Base-by-base conservation (phyloP, 371 early-diverging fungal species). In the Mortierella sp. region DNA sequence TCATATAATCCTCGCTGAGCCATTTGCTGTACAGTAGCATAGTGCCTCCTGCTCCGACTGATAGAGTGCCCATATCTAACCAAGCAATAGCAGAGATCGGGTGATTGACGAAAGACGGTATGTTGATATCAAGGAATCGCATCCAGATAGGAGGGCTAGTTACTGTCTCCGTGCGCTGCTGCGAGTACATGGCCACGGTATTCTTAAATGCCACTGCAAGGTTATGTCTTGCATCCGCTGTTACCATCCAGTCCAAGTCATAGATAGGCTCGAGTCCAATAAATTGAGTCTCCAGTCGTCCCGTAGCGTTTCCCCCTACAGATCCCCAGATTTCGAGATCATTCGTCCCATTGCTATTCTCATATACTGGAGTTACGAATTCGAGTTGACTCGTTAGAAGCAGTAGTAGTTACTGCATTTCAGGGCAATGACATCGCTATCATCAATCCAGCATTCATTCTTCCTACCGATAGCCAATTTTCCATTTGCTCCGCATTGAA, bases 221-320 rank as follows among this genome's bases (percentile, higher is more conserved):
- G 32, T 94, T 76, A 53, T 87, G 88, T 58, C 94, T 92, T 0
- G 92, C 94, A 70, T 94, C 93, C 1, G 92, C 89, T 4, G 94
- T 89, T 16, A 93, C 80, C 74, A 88, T 87, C 94, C 94, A 94
- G 48, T 90, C 92, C 38, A 94, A 65, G 61, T 86, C 92, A 11
- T 82, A 75, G 32, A 92, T 84, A 1, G 78, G 68, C 41, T 85
- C 66, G 15, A 81, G 58, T 22, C 68, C 57, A 0, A 43, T n/a
- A 38, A 78, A 66, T n/a, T 19, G 28, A 16, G 24, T 60, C 55
- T 82, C 78, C 64, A 77, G n/a, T 50, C 72, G 67, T 28, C 65
- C 74, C 2, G 45, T 63, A 0, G 84, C 77, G 9, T 69, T 63
- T 32, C 84, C 84, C 3, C 74, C 73, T 0, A 71, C 77, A 10